Evolutionary conservation across 352 stramenopile genomes (phyloP), one percentile per base, ranked within the genome.

Genomic region (Phytophthora fragariaefolia): DNA sequence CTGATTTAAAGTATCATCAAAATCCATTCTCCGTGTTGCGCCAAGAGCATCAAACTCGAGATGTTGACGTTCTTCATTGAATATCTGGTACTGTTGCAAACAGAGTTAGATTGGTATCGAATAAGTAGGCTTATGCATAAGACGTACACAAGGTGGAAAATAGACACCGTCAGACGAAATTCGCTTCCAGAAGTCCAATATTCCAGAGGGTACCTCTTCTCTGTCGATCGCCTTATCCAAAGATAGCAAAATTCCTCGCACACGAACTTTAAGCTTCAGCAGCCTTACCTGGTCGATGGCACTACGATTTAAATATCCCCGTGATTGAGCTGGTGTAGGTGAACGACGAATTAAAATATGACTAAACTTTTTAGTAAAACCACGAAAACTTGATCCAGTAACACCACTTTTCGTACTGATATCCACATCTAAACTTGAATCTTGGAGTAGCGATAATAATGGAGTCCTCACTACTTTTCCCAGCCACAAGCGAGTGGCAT

Each of bases 401-500:
- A 75, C 36, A 17, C 73, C 46, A 56, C 34, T 45, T 52, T 62
- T 77, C 12, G 28, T 47, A 34, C 73, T 78, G 18, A 89, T 66
- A 62, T 89, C 73, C 6, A 90, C 50, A 38, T 89, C 79, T 5
- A 91, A 60, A 3, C 34, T 54, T 12, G 76, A 43, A 27, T 93
- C 82, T 51, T 91, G 73, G 4, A 90, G 46, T 8, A 90, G 48
- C 0, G 85, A 93, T 20, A 85, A 50, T 17, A 93, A 47, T 0
- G 75, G 75, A 0, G 53, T 63, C 22, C 74, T 79, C 1, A 87
- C 73, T 8, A 87, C 42, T 32, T 83, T 89, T 23, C 68, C 74
- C 10, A 93, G 61, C 85, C 83, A 93, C 46, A 77, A 62, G 12
- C 82, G 70, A 24, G 83, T 93, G 3, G 82, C 83, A 30, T 90